A percentile compares a stretch with the other conserved stretches of the same genome.
These are phyloP conservation scores for Spatholobus suberectus DNA, from an alignment of 306 rosid species.

Conservation along the genomic window DNA sequence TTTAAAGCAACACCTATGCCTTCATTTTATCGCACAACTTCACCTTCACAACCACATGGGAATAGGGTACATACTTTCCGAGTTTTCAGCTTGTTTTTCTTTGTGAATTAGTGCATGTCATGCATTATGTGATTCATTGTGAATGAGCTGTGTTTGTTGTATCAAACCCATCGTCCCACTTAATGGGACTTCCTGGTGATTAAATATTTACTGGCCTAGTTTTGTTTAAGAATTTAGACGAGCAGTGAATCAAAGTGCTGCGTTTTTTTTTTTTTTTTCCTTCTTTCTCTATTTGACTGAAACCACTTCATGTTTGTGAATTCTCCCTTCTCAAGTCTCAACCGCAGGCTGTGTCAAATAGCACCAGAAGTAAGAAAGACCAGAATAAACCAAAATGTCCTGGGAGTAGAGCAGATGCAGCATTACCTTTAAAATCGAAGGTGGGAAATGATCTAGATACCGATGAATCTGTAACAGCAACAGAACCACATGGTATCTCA, in stretches of 20 bases:
- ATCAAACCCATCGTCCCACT: neutral
- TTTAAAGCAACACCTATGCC: constrained; percentile 83
- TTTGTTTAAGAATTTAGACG: neutral
- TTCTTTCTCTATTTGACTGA: neutral
- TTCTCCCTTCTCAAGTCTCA: neutral
- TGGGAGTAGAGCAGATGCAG: constrained; percentile 37
- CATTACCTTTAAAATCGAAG: constrained; percentile 45
- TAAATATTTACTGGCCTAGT: neutral
- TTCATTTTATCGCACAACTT: constrained; percentile 59
- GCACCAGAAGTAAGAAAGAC: constrained; percentile 44
- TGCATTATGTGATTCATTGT: neutral
- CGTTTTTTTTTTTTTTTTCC: neutral
- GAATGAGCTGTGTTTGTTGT: neutral
- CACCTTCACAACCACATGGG: constrained; percentile 45
- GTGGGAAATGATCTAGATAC: constrained; percentile 39
- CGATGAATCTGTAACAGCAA: constrained; percentile 26
- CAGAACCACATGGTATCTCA: constrained; percentile 18
- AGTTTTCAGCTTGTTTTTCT: neutral
- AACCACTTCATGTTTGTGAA: neutral
- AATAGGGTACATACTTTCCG: constrained; percentile 56
- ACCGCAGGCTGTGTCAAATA: constrained; percentile 41
- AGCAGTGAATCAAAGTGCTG: neutral
- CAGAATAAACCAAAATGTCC: constrained; percentile 45
- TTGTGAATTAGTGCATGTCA: neutral
- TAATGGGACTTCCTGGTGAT: neutral